Percentiles rank a stretch among this genome's conserved stretches.
These are phyloP conservation scores for Diplodia seriata DNA, from an alignment of 2,329 filamentous ascomycete species.

Conservation along the genomic window DNA sequence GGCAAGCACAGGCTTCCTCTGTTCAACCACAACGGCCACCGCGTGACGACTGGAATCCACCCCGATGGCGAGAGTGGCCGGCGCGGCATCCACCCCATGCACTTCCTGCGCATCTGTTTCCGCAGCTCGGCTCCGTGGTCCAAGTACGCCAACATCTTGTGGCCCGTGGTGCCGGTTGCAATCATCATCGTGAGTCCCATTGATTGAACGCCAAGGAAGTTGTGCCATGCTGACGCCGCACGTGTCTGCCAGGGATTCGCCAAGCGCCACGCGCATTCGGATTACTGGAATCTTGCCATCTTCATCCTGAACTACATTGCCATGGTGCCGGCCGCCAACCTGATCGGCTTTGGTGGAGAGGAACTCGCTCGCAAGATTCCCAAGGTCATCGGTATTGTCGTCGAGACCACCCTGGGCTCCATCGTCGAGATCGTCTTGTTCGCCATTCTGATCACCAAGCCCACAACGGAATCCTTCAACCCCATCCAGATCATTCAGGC, in stretches of 20 bases:
- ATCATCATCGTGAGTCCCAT: conserved; percentile 63
- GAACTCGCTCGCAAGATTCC: conserved; percentile 77
- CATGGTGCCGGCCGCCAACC: conserved; percentile 78
- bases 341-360: conserved; percentile 76
- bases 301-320: conserved; percentile 77
- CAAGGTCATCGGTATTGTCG: conserved; percentile 70
- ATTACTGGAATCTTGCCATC: conserved; percentile 51
- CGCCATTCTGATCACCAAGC: conserved; percentile 70
- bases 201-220: conserved; percentile 25
- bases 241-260: conserved; percentile 54
- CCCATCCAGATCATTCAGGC: conserved; percentile 75
- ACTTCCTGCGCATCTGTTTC: conserved; percentile 70
- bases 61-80: conserved; percentile 72
- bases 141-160: conserved; percentile 71
- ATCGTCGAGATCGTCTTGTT: conserved; percentile 85
- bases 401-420: conserved; percentile 69
- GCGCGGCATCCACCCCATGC: conserved; percentile 66
- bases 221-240: conserved; percentile 33
- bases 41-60: conserved; percentile 52
- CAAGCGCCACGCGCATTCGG: conserved; percentile 62
- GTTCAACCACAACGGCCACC: conserved; percentile 55
- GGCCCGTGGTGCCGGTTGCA: conserved; percentile 76
- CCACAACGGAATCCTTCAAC: conserved; percentile 41
- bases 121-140: conserved; percentile 69
- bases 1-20: conserved; percentile 3